Conservation (phyloP, 192 early-diverging fungal genomes). For the Rhizoclosmatium sp. region DNA sequence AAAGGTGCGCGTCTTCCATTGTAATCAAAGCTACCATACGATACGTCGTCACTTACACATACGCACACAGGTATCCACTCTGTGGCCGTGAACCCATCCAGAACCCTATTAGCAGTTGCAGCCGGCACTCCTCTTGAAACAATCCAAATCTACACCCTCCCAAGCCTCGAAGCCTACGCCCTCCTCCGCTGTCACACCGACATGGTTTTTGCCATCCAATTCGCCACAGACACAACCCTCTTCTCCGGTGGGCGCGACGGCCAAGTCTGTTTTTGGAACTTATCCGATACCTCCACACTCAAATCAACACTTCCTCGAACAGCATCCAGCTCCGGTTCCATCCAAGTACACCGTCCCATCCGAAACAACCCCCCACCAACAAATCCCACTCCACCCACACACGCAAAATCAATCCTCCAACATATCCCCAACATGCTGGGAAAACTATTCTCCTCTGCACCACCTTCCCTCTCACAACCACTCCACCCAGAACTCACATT, state of each 20-base stretch:
- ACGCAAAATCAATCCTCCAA: background rate
- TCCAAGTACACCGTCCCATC: background rate
- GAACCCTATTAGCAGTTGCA: slow-evolving; percentile 71
- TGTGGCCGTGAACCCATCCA: slow-evolving; percentile 67
- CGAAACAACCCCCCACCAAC: background rate
- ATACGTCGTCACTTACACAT: background rate
- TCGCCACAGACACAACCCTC: slow-evolving; percentile 65
- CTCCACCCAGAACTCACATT: background rate
- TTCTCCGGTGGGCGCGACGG: slow-evolving; percentile 63
- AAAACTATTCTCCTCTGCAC: background rate
- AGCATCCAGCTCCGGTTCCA: background rate
- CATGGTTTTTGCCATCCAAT: slow-evolving; percentile 70
- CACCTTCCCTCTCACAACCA: background rate
- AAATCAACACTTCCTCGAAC: background rate
- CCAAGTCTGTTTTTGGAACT: slow-evolving; percentile 60
- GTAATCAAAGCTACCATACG: background rate
- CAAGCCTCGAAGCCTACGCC: slow-evolving; percentile 62
- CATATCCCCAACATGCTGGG: background rate
- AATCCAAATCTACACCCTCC: slow-evolving; percentile 68
- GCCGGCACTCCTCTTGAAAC: slow-evolving; percentile 64
- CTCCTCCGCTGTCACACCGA: slow-evolving; percentile 67
- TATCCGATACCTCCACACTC: slow-evolving; percentile 22
- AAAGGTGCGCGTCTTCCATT: background rate
- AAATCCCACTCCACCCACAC: background rate
- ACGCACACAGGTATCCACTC: slow-evolving; percentile 61